phyloP scores from a whole-genome alignment of 2,329 filamentous ascomycete genomes.

The Trichophyton equinum region DNA sequence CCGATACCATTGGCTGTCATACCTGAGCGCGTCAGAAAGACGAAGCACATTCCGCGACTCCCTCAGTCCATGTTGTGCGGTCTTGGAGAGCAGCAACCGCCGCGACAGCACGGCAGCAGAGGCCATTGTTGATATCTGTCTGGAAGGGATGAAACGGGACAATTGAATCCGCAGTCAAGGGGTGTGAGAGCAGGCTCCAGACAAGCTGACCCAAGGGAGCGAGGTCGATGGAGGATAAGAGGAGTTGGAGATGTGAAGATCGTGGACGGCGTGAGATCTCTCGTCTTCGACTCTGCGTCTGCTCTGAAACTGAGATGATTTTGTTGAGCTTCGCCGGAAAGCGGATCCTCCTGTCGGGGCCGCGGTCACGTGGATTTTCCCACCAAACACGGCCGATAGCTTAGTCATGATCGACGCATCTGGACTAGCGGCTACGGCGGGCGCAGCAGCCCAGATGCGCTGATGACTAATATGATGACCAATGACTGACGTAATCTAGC shows the following conservation, averaged over 20 bases:
- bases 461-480: background rate
- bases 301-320: background rate
- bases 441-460: background rate
- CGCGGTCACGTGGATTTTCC: background rate
- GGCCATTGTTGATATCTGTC: conserved; percentile 8
- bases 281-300: background rate
- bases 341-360: background rate
- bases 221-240: background rate
- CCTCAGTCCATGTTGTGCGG: conserved; percentile 31
- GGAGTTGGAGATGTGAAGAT: background rate
- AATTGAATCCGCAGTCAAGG: background rate
- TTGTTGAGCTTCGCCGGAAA: conserved; percentile 1
- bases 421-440: background rate
- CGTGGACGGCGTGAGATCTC: background rate
- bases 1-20: conserved; percentile 13
- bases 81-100: conserved; percentile 32
- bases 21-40: conserved; percentile 33
- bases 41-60: conserved; percentile 34
- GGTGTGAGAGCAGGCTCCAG: background rate
- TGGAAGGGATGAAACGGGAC: background rate
- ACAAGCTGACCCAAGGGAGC: background rate
- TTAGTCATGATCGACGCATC: background rate
- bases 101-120: conserved; percentile 40
- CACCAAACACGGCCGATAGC: background rate
- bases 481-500: background rate